Percentiles rank a stretch among this genome's conserved stretches.
phyloP scores from a whole-genome alignment of 2,329 filamentous ascomycete genomes.

The Fusarium phyllophilum region DNA sequence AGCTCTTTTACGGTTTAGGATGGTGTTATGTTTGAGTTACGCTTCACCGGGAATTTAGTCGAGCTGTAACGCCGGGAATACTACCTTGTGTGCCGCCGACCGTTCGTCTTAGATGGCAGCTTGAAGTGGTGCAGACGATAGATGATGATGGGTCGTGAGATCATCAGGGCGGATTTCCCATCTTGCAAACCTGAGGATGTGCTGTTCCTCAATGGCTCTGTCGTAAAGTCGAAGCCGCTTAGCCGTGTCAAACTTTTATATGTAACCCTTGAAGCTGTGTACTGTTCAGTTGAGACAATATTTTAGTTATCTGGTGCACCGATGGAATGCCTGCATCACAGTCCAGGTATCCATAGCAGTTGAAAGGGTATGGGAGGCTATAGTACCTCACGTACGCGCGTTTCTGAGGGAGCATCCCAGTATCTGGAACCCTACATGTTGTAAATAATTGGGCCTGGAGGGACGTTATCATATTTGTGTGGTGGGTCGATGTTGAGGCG shows the following conservation, averaged over 20 bases:
- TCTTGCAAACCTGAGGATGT: background rate
- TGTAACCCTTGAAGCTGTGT: background rate
- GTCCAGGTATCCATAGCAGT: background rate
- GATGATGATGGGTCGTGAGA: conserved; percentile 18
- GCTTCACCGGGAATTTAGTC: conserved; percentile 3
- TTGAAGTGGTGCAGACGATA: background rate
- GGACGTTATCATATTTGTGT: background rate
- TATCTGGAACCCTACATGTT: conserved; percentile 16
- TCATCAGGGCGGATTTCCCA: conserved; percentile 17
- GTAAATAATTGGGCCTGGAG: conserved; percentile 33
- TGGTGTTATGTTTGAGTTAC: conserved; percentile 1
- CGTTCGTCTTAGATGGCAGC: background rate
- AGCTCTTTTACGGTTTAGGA: background rate
- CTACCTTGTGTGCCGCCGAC: conserved; percentile 3
- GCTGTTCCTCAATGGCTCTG: background rate
- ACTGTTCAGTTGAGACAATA: background rate
- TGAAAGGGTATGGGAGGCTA: background rate
- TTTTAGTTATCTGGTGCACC: background rate
- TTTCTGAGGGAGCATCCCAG: conserved; percentile 17
- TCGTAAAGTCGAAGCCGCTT: conserved; percentile 17
- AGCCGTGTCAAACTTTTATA: background rate
- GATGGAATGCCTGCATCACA: background rate
- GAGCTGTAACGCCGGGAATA: conserved; percentile 19
- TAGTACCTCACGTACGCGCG: conserved; percentile 21
- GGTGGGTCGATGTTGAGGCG: conserved; percentile 10